These are phyloP conservation scores for Scedosporium aurantiacum DNA, from an alignment of 2,329 filamentous ascomycete genomes.

Conservation along the genomic window DNA sequence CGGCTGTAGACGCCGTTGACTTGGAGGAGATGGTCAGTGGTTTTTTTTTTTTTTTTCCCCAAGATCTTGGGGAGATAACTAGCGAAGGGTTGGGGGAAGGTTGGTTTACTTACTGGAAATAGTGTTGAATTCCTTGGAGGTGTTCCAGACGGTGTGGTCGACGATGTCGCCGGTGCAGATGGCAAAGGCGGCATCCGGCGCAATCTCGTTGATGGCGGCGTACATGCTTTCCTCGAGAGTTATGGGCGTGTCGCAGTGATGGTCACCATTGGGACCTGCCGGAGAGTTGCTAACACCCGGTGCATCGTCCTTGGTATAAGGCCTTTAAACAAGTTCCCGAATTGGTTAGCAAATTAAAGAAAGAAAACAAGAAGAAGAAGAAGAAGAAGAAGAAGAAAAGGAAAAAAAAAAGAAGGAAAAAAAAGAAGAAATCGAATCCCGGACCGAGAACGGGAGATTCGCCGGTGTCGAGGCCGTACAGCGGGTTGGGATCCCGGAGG, in stretches of 20 bases:
- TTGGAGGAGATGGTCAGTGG: background rate
- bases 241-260: conserved; percentile 40
- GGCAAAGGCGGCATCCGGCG: conserved; percentile 37
- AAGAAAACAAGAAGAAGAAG: background rate
- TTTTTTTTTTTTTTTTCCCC: background rate
- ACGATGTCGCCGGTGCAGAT: conserved; percentile 51
- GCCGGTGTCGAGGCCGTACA: too few species aligned
- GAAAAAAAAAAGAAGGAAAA: too few species aligned
- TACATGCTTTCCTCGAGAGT: conserved; percentile 45
- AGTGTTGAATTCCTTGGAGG: conserved; percentile 22
- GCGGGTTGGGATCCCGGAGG: too few species aligned
- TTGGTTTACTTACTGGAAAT: conserved; percentile 4
- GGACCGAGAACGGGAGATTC: too few species aligned
- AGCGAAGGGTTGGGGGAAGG: too few species aligned
- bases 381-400: too few species aligned
- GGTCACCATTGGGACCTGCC: conserved; percentile 40
- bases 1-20: conserved; percentile 34
- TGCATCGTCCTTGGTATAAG: conserved; percentile 33
- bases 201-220: conserved; percentile 33
- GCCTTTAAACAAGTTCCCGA: conserved; percentile 15
- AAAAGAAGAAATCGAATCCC: too few species aligned
- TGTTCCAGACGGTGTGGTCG: conserved; percentile 40
- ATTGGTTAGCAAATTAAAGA: background rate
- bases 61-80: background rate
- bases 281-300: conserved; percentile 37